Conservation (phyloP, 2,329 filamentous ascomycete species). For the Arthroderma sp. region DNA sequence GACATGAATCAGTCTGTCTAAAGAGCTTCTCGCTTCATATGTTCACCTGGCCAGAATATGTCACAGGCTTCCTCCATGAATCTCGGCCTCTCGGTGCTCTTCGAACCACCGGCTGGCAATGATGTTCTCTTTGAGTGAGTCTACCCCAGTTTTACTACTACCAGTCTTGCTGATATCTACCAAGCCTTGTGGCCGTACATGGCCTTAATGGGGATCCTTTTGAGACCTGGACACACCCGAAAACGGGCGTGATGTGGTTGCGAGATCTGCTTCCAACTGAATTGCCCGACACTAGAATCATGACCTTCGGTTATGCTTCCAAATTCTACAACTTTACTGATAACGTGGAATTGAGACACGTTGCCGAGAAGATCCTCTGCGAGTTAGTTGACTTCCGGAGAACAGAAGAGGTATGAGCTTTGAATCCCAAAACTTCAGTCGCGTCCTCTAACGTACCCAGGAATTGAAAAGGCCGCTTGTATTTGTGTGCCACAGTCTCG, state of each 20-base stretch:
- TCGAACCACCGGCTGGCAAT: too few relatives aligned
- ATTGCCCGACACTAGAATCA: constrained; percentile 13
- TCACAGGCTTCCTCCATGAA: too few relatives aligned
- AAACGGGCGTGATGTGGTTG: constrained; percentile 19
- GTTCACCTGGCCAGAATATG: too few relatives aligned
- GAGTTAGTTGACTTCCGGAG: constrained; percentile 2
- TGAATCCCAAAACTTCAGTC: constrained; percentile 6
- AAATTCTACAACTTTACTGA: constrained; percentile 4
- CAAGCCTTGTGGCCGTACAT: constrained; percentile 26
- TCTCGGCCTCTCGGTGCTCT: too few relatives aligned
- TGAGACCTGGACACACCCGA: constrained; percentile 20
- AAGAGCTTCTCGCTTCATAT: too few relatives aligned
- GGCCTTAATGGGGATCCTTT: constrained; percentile 20
- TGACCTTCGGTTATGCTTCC: constrained; percentile 20
- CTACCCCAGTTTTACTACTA: too few relatives aligned
- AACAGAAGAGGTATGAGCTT: background rate
- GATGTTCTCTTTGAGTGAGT: too few relatives aligned
- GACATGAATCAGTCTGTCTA: too few relatives aligned
- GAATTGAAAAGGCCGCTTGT: constrained; percentile 21
- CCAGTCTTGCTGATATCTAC: too few relatives aligned
- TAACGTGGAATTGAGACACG: background rate
- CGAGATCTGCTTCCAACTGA: constrained; percentile 19
- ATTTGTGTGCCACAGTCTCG: constrained; percentile 28
- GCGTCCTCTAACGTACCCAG: constrained; percentile 16
- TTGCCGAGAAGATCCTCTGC: constrained; percentile 12